A percentile compares a stretch with the other conserved stretches of the same genome.
phyloP scores from a whole-genome alignment of 306 rosid genomes.

The Cucumis sativus region Cucumber_9930_V3 NC_026658.2:6241501-6242000 shows the following conservation, averaged over 20 bases:
- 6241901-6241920: background rate
- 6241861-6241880: background rate
- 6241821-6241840: slow-evolving; percentile 49
- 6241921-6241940: background rate
- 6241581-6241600: slow-evolving; percentile 33
- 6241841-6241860: slow-evolving; percentile 23
- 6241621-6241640: slow-evolving; percentile 90
- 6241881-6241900: background rate
- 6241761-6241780: slow-evolving; percentile 16
- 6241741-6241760: slow-evolving; percentile 21
- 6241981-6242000: too few species aligned
- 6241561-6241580: slow-evolving; percentile 55
- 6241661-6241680: slow-evolving; percentile 33
- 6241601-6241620: slow-evolving; percentile 38
- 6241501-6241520: slow-evolving; percentile 44
- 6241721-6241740: slow-evolving; percentile 6
- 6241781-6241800: slow-evolving; percentile 38
- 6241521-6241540: slow-evolving; percentile 49
- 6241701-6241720: slow-evolving; percentile 10
- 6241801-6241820: slow-evolving; percentile 16
- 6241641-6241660: slow-evolving; percentile 36
- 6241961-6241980: background rate
- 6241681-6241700: background rate
- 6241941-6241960: background rate
- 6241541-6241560: slow-evolving; percentile 42